Evolutionary conservation across 169 alveolate genomes (phyloP).

Genomic region (Plasmodium gonderi): DNA sequence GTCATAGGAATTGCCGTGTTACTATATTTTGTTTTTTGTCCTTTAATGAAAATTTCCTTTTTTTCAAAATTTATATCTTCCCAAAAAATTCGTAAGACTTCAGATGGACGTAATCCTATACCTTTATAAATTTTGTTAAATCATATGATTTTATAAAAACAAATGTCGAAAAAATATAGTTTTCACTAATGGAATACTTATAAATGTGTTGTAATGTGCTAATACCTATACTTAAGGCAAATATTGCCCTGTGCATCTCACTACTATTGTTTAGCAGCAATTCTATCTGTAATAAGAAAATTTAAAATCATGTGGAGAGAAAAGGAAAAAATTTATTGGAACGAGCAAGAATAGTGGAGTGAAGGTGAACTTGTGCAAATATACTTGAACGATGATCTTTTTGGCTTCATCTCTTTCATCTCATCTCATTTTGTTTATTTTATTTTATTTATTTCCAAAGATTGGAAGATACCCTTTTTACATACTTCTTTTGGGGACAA

Average conservation of each 20-base stretch:
- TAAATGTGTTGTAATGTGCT: background rate
- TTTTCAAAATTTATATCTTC: constrained; percentile 78
- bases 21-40: constrained; percentile 80
- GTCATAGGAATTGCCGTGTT: constrained; percentile 80
- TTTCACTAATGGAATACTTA: background rate
- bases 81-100: constrained; percentile 78
- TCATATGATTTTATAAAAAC: background rate
- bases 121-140: constrained; percentile 38
- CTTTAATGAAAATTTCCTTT: constrained; percentile 76
- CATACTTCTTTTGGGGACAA: constrained; percentile 63
- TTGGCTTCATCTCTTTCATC: background rate
- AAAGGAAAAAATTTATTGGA: constrained; percentile 47
- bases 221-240: constrained; percentile 78
- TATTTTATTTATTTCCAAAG: background rate
- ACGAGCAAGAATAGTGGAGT: background rate
- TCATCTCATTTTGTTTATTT: background rate
- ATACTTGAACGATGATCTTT: background rate
- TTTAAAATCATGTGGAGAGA: constrained; percentile 43
- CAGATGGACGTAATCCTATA: constrained; percentile 83
- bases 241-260: constrained; percentile 78
- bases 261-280: constrained; percentile 74
- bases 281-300: constrained; percentile 62
- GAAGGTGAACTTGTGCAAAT: background rate
- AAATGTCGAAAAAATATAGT: background rate
- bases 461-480: background rate